Percentiles rank a stretch among this genome's conserved stretches.
These are phyloP conservation scores for Thalassiosira exigua DNA, from an alignment of 352 stramenopile species.

Conservation along the genomic window DNA sequence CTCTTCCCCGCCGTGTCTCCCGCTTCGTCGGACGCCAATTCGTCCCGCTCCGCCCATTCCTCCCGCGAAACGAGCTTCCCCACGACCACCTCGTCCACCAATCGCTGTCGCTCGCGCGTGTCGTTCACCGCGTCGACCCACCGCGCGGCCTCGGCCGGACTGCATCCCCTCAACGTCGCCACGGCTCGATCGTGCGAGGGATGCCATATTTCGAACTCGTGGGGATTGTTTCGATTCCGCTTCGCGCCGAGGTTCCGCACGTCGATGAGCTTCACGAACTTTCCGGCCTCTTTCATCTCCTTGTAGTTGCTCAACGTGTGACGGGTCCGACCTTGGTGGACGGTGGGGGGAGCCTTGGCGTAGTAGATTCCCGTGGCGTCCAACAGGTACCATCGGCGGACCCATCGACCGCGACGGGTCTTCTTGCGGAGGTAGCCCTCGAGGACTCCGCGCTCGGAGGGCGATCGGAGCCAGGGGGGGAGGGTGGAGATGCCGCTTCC, in stretches of 20 bases:
- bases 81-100: constrained; percentile 42
- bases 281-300: no score
- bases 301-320: neutral
- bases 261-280: constrained; percentile 36
- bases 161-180: constrained; percentile 18
- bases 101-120: constrained; percentile 12
- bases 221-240: neutral
- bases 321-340: neutral
- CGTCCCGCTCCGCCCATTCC: no score
- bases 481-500: neutral
- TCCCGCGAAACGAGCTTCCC: constrained; percentile 15
- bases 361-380: constrained; percentile 49
- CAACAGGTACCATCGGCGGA: constrained; percentile 34
- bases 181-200: constrained; percentile 3
- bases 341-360: constrained; percentile 21
- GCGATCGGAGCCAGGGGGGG: constrained; percentile 15
- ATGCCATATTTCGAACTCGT: constrained; percentile 41
- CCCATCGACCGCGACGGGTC: constrained; percentile 34
- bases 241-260: constrained; percentile 5
- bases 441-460: constrained; percentile 23
- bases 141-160: constrained; percentile 9
- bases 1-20: no score
- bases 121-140: constrained; percentile 35
- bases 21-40: no score
- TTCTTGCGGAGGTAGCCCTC: constrained; percentile 43